Evolutionary conservation across 257 asterid species (phyloP), one percentile per base, ranked within the genome.

Genomic region (Lavandula angustifolia): DNA sequence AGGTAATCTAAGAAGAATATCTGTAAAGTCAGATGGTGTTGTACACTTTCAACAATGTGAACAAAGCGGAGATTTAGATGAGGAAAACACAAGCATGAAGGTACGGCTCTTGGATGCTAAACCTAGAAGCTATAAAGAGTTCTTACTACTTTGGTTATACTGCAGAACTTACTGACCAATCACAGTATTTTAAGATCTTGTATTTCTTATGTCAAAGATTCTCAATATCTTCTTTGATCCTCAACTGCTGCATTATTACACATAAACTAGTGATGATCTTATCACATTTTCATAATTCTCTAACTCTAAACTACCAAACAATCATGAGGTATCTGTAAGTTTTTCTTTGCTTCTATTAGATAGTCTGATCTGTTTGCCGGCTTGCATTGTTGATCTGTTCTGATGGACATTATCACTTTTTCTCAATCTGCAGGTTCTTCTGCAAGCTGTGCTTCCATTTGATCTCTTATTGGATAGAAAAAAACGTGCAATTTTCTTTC

Each of bases 381-480:
- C 50, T 37, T 63, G 54, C 29, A 44, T 44, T 46, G 51, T 40
- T 68, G 50, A 61, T 57, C 52, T 34, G 42, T 48, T 61, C 38
- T 63, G 48, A 60, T 71, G 29, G 54, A 18, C 34, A 38, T 27
- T 47, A 42, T 60, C 48, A 3, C 69, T 52, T 53, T 37, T 48
- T 69, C 14, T 64, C 38, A 66, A 71, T 58, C 38, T 75, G 74
- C 90, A 92, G 96, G 91, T 83, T 82, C 95, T 89, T 75, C 67
- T 92, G 78, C 94, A 92, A 83, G 96, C 97, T 64, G 98, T 92
- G 59, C 88, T 89, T 53, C 98, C 98, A 54, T 92, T 92, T 81
- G 97, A 92, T 77, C 83, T 92, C 63, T 74, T 85, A 68, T 67
- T 72, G 65, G 97, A 92, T 73, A 77, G 85, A 58, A 92, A 84